These are phyloP conservation scores for Ophiocordyceps sinensis DNA, from an alignment of 2,329 filamentous ascomycete species.

Conservation along the genomic window DNA sequence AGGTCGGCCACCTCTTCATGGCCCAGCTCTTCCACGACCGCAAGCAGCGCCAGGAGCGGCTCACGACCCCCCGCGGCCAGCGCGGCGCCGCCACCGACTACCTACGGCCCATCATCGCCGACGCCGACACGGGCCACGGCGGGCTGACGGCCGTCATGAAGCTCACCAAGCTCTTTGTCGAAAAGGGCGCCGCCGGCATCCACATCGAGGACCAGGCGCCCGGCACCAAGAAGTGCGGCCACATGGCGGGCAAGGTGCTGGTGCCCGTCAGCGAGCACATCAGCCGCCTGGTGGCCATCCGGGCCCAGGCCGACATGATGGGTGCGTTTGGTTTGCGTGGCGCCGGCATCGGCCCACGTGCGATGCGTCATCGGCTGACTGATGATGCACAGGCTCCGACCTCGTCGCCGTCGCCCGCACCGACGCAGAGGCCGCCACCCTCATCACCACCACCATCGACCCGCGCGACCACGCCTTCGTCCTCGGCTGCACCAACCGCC, in stretches of 20 bases:
- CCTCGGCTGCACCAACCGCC: slow-evolving; percentile 73
- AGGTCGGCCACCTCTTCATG: slow-evolving; percentile 95
- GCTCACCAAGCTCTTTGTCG: slow-evolving; percentile 92
- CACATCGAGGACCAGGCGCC: slow-evolving; percentile 98
- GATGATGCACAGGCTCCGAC: slow-evolving; percentile 46
- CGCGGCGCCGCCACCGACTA: slow-evolving; percentile 77
- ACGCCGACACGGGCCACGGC: slow-evolving; percentile 94
- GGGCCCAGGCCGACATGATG: slow-evolving; percentile 98
- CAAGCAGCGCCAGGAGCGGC: slow-evolving; percentile 91
- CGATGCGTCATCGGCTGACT: too few relatives aligned
- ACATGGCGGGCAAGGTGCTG: slow-evolving; percentile 97
- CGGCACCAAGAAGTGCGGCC: slow-evolving; percentile 97
- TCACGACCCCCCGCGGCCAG: slow-evolving; percentile 59
- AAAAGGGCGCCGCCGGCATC: slow-evolving; percentile 92
- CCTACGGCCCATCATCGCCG: slow-evolving; percentile 87
- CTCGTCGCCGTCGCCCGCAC: slow-evolving; percentile 86
- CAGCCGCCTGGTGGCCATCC: slow-evolving; percentile 90
- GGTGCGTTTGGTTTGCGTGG: slow-evolving; percentile 39
- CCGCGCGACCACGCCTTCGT: slow-evolving; percentile 91
- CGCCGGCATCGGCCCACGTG: neutral
- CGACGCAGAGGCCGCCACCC: slow-evolving; percentile 91
- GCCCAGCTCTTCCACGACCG: slow-evolving; percentile 98
- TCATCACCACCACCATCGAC: slow-evolving; percentile 95
- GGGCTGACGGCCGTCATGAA: slow-evolving; percentile 99
- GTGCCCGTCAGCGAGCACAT: slow-evolving; percentile 97